A percentile compares a stretch with the other conserved stretches of the same genome.
Evolutionary conservation across 2,329 filamentous ascomycete genomes (phyloP).

Genomic region (Fusarium decemcellulare): DNA sequence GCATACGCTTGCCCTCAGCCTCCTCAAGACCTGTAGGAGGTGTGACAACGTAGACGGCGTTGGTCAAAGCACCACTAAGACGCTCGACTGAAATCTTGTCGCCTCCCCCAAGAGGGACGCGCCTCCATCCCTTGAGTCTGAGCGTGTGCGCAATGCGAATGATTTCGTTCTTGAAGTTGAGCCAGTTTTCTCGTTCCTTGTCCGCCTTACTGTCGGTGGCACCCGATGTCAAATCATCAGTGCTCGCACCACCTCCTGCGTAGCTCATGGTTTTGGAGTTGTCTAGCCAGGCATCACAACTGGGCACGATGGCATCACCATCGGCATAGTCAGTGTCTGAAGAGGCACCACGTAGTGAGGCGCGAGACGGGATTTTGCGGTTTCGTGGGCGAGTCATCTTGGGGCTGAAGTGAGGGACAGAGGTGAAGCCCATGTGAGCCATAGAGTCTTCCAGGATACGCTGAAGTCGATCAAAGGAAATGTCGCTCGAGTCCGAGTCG

Average conservation of each 20-base stretch:
- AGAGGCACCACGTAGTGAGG: conserved; percentile 67
- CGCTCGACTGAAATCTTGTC: conserved; percentile 79
- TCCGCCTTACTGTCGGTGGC: conserved; percentile 60
- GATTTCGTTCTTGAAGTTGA: conserved; percentile 92
- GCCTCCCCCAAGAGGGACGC: conserved; percentile 80
- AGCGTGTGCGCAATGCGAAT: conserved; percentile 91
- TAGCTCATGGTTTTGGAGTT: conserved; percentile 92
- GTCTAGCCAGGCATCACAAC: conserved; percentile 87
- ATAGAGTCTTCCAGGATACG: conserved; percentile 81
- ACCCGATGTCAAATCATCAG: conserved; percentile 54
- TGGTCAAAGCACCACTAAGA: conserved; percentile 92
- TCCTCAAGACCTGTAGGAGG: conserved; percentile 76
- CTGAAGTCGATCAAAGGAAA: conserved; percentile 86
- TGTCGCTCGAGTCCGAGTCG: conserved; percentile 76
- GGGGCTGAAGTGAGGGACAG: conserved; percentile 60
- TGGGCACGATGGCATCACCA: conserved; percentile 85
- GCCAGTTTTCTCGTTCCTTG: conserved; percentile 84
- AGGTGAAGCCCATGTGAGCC: conserved; percentile 65
- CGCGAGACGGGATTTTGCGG: conserved; percentile 48
- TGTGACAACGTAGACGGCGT: conserved; percentile 94
- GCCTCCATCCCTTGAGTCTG: conserved; percentile 91
- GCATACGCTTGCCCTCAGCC: conserved; percentile 59
- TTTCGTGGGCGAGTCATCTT: conserved; percentile 60
- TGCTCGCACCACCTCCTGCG: conserved; percentile 62
- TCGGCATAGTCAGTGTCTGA: conserved; percentile 91